Evolutionary conservation across 2,329 filamentous ascomycete species (phyloP).

Genomic region (Zymoseptoria pseudotritici): DNA sequence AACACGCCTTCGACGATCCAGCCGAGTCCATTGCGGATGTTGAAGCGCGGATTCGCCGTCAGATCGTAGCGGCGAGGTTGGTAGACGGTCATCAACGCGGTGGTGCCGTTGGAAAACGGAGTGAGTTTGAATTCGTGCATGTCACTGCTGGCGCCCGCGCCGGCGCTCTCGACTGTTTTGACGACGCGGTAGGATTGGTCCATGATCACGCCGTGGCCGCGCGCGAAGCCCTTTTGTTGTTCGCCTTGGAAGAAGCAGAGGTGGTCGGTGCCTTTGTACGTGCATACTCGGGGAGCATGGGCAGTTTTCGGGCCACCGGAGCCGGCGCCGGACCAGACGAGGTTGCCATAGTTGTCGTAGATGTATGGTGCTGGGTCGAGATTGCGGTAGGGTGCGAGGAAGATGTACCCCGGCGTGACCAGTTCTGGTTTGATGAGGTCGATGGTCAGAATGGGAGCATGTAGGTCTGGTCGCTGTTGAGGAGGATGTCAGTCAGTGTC

Average conservation of each 20-base stretch:
- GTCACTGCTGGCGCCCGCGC: slow-evolving; percentile 38
- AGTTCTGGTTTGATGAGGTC: slow-evolving; percentile 28
- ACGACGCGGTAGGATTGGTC: slow-evolving; percentile 44
- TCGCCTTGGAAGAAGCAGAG: slow-evolving; percentile 48
- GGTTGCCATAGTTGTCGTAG: slow-evolving; percentile 44
- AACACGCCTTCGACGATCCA: slow-evolving; percentile 48
- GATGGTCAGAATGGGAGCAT: slow-evolving; percentile 32
- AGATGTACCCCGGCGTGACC: slow-evolving; percentile 43
- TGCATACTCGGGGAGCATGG: slow-evolving; percentile 43
- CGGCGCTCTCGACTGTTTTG: slow-evolving; percentile 37
- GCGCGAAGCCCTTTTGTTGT: slow-evolving; percentile 46
- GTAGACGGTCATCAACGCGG: slow-evolving; percentile 33
- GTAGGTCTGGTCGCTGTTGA: slow-evolving; percentile 32
- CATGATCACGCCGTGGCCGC: slow-evolving; percentile 48
- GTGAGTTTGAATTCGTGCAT: slow-evolving; percentile 48
- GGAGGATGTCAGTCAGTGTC: neutral
- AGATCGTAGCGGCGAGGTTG: slow-evolving; percentile 40
- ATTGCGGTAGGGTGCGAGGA: slow-evolving; percentile 44
- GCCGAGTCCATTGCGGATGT: slow-evolving; percentile 37
- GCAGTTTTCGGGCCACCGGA: slow-evolving; percentile 42
- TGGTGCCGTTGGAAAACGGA: slow-evolving; percentile 35
- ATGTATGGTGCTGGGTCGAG: slow-evolving; percentile 45
- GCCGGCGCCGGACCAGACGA: slow-evolving; percentile 46
- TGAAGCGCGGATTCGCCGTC: slow-evolving; percentile 32
- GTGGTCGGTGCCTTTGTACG: slow-evolving; percentile 42